These are phyloP conservation scores for Trametes cingulata DNA, from an alignment of 768 basidiomycete genomes.

Conservation along the genomic window DNA sequence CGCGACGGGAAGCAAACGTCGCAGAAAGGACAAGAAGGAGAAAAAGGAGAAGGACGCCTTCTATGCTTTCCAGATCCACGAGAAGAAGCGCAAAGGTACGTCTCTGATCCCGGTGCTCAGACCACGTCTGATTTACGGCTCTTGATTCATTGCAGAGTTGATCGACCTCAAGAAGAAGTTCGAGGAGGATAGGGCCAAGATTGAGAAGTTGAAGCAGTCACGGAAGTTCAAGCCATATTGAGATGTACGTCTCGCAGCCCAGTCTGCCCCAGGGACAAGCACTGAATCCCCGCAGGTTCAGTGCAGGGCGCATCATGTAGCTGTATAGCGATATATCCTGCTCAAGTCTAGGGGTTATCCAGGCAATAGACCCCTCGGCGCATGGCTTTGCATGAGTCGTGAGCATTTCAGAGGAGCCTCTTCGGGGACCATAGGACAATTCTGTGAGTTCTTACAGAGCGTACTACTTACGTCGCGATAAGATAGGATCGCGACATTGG, in stretches of 20 bases:
- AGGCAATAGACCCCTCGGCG: too few species aligned
- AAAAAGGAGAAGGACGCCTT: slow-evolving; percentile 65
- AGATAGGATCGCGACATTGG: slow-evolving; percentile 7
- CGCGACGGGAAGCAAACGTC: slow-evolving; percentile 36
- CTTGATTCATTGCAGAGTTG: slow-evolving; percentile 40
- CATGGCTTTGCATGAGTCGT: too few species aligned
- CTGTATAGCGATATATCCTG: too few species aligned
- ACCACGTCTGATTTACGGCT: neutral
- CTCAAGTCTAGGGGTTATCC: too few species aligned
- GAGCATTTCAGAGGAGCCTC: neutral
- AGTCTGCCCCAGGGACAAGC: too few species aligned
- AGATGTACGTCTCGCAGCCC: too few species aligned
- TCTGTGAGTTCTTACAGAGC: neutral
- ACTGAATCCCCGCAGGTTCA: too few species aligned
- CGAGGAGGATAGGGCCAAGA: slow-evolving; percentile 86
- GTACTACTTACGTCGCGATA: slow-evolving; percentile 2
- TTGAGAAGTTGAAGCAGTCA: slow-evolving; percentile 76
- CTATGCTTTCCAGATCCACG: slow-evolving; percentile 89
- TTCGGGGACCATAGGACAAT: neutral
- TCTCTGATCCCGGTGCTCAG: slow-evolving; percentile 6
- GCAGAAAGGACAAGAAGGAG: slow-evolving; percentile 64
- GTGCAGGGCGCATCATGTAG: too few species aligned
- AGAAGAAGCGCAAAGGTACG: slow-evolving; percentile 83
- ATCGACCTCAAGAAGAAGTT: slow-evolving; percentile 72
- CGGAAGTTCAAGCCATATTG: slow-evolving; percentile 89